Evolutionary conservation across 306 rosid species (phyloP).

Genomic region (Acacia crassicarpa): DNA sequence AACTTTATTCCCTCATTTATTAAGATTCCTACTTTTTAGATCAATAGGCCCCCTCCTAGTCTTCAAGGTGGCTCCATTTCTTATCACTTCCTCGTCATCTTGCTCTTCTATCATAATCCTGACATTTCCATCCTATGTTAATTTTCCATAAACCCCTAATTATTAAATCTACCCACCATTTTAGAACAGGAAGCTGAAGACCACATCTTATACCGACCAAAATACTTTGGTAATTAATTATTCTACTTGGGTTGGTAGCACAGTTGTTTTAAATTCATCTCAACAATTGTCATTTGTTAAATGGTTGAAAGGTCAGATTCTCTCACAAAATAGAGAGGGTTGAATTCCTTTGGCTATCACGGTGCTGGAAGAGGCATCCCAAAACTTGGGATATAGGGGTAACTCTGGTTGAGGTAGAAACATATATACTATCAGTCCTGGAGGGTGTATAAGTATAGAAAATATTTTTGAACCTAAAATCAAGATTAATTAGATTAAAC

Average conservation of each 20-base stretch:
- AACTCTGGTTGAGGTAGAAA: too few relatives aligned
- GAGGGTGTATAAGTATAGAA: not conserved
- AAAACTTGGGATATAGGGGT: too few relatives aligned
- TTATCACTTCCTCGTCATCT: not conserved
- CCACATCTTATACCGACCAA: not conserved
- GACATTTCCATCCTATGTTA: constrained; percentile 9
- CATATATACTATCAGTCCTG: too few relatives aligned
- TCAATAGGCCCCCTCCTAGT: constrained; percentile 27
- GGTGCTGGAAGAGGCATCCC: too few relatives aligned
- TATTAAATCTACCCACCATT: not conserved
- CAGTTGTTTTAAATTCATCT: not conserved
- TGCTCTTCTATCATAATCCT: not conserved
- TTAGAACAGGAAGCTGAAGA: not conserved
- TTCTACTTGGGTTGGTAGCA: not conserved
- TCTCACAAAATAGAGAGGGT: too few relatives aligned
- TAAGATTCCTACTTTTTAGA: constrained; percentile 32
- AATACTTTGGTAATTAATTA: not conserved
- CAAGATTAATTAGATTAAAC: not conserved
- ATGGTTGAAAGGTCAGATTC: too few relatives aligned
- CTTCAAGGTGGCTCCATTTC: constrained; percentile 16
- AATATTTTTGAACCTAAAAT: not conserved
- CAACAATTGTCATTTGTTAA: not conserved
- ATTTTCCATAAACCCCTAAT: constrained; percentile 7
- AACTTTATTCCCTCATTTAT: constrained; percentile 47
- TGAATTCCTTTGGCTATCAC: too few relatives aligned